A percentile compares a stretch with the other conserved stretches of the same genome.
phyloP scores from a whole-genome alignment of 352 stramenopile species.

The Plasmopara viticola region DNA sequence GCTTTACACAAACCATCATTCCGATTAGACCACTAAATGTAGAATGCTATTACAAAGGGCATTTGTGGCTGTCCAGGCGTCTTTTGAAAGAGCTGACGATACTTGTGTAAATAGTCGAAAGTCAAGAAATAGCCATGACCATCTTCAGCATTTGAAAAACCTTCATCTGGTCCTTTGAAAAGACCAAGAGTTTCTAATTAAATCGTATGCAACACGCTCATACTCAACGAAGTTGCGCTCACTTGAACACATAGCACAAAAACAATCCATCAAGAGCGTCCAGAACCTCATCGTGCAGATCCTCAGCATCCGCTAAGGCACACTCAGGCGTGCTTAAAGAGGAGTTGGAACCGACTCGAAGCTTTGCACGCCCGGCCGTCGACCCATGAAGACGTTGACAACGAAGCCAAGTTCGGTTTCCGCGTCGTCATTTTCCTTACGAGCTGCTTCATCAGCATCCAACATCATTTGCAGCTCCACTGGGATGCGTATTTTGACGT shows the following conservation, averaged over 20 bases:
- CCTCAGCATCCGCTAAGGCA: conserved; percentile 79
- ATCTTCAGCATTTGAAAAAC: conserved; percentile 92
- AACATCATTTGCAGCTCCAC: conserved; percentile 85
- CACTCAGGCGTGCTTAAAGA: conserved; percentile 90
- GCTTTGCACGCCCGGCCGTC: conserved; percentile 84
- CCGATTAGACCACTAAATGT: no score
- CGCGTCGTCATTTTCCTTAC: conserved; percentile 38
- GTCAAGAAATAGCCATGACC: conserved; percentile 91
- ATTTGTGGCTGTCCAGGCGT: conserved; percentile 70
- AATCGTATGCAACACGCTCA: conserved; percentile 81
- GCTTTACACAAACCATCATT: conserved; percentile 13
- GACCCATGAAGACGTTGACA: conserved; percentile 40
- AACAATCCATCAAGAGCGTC: conserved; percentile 89
- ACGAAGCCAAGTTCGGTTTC: conserved; percentile 32
- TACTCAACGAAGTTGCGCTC: conserved; percentile 89
- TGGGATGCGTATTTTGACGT: conserved; percentile 43
- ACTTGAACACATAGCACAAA: conserved; percentile 98
- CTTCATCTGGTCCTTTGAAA: no score
- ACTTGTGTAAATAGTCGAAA: conserved; percentile 64
- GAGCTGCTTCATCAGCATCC: conserved; percentile 55
- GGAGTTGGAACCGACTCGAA: conserved; percentile 89
- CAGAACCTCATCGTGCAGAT: conserved; percentile 88
- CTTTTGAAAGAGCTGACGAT: conserved; percentile 55
- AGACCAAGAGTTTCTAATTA: conserved; percentile 89
- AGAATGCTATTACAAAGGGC: conserved; percentile 40